Conservation (phyloP, 2,329 filamentous ascomycete genomes). For the Cladophialophora yegresii region DNA sequence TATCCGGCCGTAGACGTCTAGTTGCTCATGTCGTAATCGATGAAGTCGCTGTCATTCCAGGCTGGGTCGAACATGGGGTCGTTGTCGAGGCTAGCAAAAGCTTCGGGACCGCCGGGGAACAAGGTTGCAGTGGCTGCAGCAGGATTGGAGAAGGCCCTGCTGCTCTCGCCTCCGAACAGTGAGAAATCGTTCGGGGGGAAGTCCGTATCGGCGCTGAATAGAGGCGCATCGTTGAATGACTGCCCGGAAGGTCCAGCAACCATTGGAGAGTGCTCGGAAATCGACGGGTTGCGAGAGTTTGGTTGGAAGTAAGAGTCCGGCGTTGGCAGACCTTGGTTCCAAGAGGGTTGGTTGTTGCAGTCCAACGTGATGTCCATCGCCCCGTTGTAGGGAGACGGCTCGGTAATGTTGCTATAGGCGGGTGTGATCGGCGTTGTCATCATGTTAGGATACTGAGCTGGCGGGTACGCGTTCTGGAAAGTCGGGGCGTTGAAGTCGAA, state of each 20-base stretch:
- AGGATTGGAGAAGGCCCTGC: conserved; percentile 34
- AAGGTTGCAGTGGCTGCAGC: conserved; percentile 34
- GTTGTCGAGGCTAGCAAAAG: conserved; percentile 30
- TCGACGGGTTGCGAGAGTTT: conserved; percentile 36
- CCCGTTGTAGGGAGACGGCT: conserved; percentile 30
- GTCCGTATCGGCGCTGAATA: conserved; percentile 25
- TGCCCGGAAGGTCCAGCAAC: conserved; percentile 30
- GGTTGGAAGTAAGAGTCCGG: conserved; percentile 33
- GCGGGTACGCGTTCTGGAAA: conserved; percentile 21
- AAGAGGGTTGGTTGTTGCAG: conserved; percentile 26
- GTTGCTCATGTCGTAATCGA: conserved; percentile 32
- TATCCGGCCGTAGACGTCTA: conserved; percentile 5
- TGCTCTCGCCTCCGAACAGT: conserved; percentile 31
- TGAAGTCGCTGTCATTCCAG: conserved; percentile 28
- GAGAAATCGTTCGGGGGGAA: conserved; percentile 34
- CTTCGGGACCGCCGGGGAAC: conserved; percentile 33
- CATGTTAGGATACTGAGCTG: conserved; percentile 31
- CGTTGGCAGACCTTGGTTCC: conserved; percentile 33
- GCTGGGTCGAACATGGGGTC: conserved; percentile 29
- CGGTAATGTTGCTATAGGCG: conserved; percentile 37
- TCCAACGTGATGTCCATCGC: conserved; percentile 30
- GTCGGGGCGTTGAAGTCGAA: conserved; percentile 30
- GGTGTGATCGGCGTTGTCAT: conserved; percentile 36
- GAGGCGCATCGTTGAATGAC: conserved; percentile 23
- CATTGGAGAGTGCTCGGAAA: conserved; percentile 34